Base-by-base conservation (phyloP, 495 filamentous ascomycete species). In the Parathielavia hyrcaniae region DNA sequence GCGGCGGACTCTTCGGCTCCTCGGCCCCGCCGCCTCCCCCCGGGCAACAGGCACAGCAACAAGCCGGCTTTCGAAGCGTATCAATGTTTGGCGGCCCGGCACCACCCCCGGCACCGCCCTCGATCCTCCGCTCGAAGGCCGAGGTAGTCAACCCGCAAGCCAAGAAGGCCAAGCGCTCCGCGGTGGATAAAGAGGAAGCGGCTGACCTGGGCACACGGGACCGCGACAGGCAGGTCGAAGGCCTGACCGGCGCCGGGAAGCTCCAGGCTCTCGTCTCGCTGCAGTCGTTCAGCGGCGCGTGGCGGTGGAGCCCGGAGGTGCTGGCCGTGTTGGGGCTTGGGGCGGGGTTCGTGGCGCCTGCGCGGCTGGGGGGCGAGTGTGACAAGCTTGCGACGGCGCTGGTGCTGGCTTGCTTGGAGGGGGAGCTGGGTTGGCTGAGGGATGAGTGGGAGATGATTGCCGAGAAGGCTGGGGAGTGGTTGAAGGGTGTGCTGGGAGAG, bases 381-480 rank as follows among this genome's bases (percentile, higher is more conserved):
- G 57, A 64, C 6, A 40, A 63, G 11, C 56, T 75, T 26, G 75
- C 77, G 5, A 86, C 84, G 8, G 64, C 76, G 14, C 52, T 83
- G 40, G 80, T 73, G 10, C 52, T 84, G 46, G 73, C 63, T 6
- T 83, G 66, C 54, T 65, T 86, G 36, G 71, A 79, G 63, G 58
- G 45, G 32, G 74, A 70, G 56, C 50, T 81, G 48, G 54, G 5
- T 0, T 68, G 55, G 6, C 64, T 73, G 49, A 65, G 69, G 66
- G 77, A 76, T n/a, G 66, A 71, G 22, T 85, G 82, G 83, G 79
- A 81, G 62, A 69, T 85, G 69, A 26, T 81, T 57, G 77, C 69
- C 7, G 73, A 75, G 23, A 82, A 81, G 68, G 79, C 76, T 2
- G 66, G 34, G 59, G 63, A 32, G 17, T 81, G 78, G 77, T 41